phyloP scores from a whole-genome alignment of 2,329 filamentous ascomycete genomes.

The Colletotrichum tropicicola region DNA sequence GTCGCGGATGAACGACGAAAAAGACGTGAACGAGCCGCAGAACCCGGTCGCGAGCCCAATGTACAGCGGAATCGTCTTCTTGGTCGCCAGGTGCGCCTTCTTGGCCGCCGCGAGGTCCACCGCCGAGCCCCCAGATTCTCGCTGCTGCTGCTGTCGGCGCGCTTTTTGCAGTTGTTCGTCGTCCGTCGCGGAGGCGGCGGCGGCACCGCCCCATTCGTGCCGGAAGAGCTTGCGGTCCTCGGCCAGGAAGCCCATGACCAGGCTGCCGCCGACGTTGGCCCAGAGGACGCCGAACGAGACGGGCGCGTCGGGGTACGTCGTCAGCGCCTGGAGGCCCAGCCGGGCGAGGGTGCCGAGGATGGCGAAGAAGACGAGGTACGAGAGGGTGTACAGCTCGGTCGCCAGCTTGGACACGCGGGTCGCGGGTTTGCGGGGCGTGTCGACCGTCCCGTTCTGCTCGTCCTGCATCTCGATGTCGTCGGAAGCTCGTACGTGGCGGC shows the following conservation, averaged over 20 bases:
- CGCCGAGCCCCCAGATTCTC: constrained; percentile 44
- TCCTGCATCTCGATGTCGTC: constrained; percentile 10
- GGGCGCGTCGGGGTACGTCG: constrained; percentile 80
- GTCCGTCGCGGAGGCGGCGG: constrained; percentile 47
- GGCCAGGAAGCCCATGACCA: constrained; percentile 85
- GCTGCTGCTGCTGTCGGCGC: constrained; percentile 47
- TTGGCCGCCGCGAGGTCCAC: constrained; percentile 55
- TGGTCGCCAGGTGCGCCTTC: constrained; percentile 69
- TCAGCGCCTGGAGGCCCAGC: constrained; percentile 81
- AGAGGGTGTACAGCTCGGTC: constrained; percentile 75
- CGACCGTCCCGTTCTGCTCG: background rate
- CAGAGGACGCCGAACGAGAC: constrained; percentile 79
- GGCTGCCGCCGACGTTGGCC: constrained; percentile 85
- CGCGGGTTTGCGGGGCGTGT: background rate
- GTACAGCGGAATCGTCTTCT: constrained; percentile 90
- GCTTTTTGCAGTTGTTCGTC: constrained; percentile 44
- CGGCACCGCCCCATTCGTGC: constrained; percentile 72
- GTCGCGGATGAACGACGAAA: constrained; percentile 86
- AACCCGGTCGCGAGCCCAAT: constrained; percentile 88
- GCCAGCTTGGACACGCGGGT: constrained; percentile 54
- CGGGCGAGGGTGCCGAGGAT: constrained; percentile 86
- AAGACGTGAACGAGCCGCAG: constrained; percentile 90
- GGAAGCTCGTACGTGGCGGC: background rate
- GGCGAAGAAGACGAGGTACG: constrained; percentile 86
- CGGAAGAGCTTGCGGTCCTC: constrained; percentile 83